Evolutionary conservation across 257 asterid genomes (phyloP).

Genomic region (Nicotiana benthamiana): DNA sequence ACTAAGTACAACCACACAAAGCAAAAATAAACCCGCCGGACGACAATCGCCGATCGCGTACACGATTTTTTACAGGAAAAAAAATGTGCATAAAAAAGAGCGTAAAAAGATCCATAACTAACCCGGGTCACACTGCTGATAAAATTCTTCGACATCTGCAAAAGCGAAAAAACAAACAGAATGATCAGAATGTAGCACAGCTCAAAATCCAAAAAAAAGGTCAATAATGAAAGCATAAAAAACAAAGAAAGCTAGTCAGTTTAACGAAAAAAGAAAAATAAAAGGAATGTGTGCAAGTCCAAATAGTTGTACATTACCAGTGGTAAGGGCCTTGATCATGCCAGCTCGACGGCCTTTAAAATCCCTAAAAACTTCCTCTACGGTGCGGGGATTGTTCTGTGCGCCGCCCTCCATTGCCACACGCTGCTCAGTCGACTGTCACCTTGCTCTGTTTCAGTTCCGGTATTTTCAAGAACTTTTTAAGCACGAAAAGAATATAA

Average conservation of each 20-base stretch:
- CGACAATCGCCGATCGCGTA: neutral
- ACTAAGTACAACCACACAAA: neutral
- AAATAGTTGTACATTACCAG: conserved; percentile 7
- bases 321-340: conserved; percentile 28
- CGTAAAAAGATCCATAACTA: conserved; percentile 6
- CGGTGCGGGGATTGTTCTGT: conserved; percentile 22
- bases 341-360: conserved; percentile 19
- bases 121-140: conserved; percentile 17
- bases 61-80: neutral
- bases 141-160: conserved; percentile 13
- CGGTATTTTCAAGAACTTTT: neutral
- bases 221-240: neutral
- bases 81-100: neutral
- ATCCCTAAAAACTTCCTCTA: conserved; percentile 19
- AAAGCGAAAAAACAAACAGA: neutral
- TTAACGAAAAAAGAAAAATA: neutral
- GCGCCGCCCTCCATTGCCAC: conserved; percentile 14
- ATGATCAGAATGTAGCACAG: neutral
- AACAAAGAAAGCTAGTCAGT: neutral
- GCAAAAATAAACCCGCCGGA: neutral
- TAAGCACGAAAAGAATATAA: neutral
- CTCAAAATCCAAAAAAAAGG: neutral
- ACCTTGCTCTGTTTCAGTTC: neutral
- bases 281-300: neutral
- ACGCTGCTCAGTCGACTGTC: neutral